Evolutionary conservation across 768 basidiomycete species (phyloP), one percentile per base, ranked within the genome.

Genomic region (Neoboletus brunneissimus): DNA sequence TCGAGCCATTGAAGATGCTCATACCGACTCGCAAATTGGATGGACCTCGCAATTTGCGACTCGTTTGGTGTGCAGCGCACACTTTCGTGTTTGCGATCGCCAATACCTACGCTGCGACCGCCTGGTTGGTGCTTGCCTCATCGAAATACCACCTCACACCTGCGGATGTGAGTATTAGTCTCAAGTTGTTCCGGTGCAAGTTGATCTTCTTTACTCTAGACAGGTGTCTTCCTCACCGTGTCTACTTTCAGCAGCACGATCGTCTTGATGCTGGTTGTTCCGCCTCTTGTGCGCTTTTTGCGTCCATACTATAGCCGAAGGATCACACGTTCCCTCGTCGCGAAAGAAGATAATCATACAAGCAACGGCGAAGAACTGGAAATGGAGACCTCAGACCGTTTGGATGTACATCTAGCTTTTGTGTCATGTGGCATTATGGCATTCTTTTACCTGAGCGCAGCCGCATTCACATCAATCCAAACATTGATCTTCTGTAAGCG

Each of bases 401-500:
- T 74, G 20, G 67, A 74, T 38, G 60, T 70, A 16, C 69, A 74
- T 48, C 25, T 73, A 32, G 57, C 59, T 22, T 29, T 72, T 29
- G 51, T 42, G 8, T 56, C 67, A 5, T 71, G 64, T 47, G 35
- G 62, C 41, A 32, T 66, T 25, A 32, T 47, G 16, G 64, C 53
- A 0, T 1, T 70, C 31, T 47, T 48, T 7, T 53, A 22, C 34
- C 16, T 72, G 13, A 25, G 48, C 34, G 65, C 65, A 1, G 56
- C 59, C 31, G 32, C 51, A 29, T 58, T 61, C 11, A 48, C 35
- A n/a, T 60, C 64, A 4, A 45, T 7, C 12, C 31, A 6, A 32
- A 40, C 41, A 1, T 45, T 64, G 18, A 45, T 64, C 22, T 12
- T 63, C 8, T 64, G 67, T 69, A 46, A 58, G 63, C 3, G 3